Conservation (phyloP, 768 basidiomycete genomes). For the Coprinopsis marcescibilis region DNA sequence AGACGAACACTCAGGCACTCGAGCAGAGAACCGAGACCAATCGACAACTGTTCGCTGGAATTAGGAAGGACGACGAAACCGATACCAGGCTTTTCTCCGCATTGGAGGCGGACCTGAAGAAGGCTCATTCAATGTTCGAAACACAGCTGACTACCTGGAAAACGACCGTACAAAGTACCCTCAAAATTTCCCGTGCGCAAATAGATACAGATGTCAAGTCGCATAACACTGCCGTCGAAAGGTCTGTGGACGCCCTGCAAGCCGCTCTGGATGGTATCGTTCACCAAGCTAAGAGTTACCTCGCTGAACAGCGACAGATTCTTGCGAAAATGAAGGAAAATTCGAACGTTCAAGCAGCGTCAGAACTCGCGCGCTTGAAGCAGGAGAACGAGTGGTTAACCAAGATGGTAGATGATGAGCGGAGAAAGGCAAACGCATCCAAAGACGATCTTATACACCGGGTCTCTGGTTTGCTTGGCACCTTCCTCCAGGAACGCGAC, state of each 20-base stretch:
- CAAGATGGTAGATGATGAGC: slow-evolving; percentile 61
- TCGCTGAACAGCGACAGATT: slow-evolving; percentile 48
- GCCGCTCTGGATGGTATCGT: slow-evolving; percentile 56
- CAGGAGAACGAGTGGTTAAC: slow-evolving; percentile 65
- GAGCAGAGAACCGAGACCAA: slow-evolving; percentile 53
- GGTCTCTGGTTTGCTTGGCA: slow-evolving; percentile 65
- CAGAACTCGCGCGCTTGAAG: slow-evolving; percentile 56
- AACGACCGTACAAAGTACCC: slow-evolving; percentile 32
- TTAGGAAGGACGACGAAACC: slow-evolving; percentile 50
- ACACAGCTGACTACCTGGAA: slow-evolving; percentile 17
- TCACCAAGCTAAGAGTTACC: slow-evolving; percentile 50
- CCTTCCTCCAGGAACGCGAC: slow-evolving; percentile 66
- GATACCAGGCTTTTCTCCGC: slow-evolving; percentile 47
- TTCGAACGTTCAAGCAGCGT: slow-evolving; percentile 35
- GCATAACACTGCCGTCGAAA: slow-evolving; percentile 49
- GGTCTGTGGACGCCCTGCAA: slow-evolving; percentile 52
- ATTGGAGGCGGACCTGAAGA: slow-evolving; percentile 44
- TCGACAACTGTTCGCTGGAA: slow-evolving; percentile 43
- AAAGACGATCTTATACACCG: slow-evolving; percentile 72
- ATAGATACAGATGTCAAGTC: slow-evolving; percentile 37
- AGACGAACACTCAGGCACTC: slow-evolving; percentile 47
- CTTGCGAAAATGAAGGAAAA: slow-evolving; percentile 44
- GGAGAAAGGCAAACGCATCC: slow-evolving; percentile 56
- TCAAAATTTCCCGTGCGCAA: slow-evolving; percentile 34
- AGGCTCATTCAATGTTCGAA: slow-evolving; percentile 22